Percentiles rank a stretch among this genome's conserved stretches.
Conservation (phyloP, 192 early-diverging fungal genomes). For the Coemansia furcata region DNA sequence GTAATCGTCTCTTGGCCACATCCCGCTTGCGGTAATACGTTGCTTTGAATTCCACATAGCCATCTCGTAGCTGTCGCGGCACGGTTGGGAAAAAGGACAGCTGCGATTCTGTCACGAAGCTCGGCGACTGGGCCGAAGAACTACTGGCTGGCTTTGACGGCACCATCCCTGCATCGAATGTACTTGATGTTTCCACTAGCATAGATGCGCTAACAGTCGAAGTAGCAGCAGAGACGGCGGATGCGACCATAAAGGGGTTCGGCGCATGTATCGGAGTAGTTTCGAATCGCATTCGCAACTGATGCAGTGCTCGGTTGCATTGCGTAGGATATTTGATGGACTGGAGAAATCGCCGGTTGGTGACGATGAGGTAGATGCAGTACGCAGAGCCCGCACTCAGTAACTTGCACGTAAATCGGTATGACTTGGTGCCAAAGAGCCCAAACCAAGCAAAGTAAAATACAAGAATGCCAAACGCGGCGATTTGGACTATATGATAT, state of each 20-base stretch:
- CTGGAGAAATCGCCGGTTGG: constrained; percentile 48
- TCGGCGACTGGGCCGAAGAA: background rate
- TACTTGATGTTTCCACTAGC: background rate
- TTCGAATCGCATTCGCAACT: constrained; percentile 52
- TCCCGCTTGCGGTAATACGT: constrained; percentile 54
- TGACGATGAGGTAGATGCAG: constrained; percentile 53
- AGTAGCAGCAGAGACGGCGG: constrained; percentile 8
- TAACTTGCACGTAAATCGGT: constrained; percentile 48
- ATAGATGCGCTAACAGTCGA: background rate
- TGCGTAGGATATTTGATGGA: constrained; percentile 50
- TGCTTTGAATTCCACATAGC: constrained; percentile 47
- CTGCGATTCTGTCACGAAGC: constrained; percentile 39
- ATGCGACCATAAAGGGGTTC: constrained; percentile 8
- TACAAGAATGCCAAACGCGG: constrained; percentile 46
- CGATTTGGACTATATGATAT: constrained; percentile 31
- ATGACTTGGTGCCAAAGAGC: constrained; percentile 41
- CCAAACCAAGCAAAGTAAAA: constrained; percentile 55
- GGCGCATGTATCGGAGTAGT: constrained; percentile 32
- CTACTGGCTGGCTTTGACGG: background rate
- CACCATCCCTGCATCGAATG: background rate
- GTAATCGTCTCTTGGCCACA: constrained; percentile 42
- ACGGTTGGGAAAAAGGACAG: constrained; percentile 53
- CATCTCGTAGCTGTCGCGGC: constrained; percentile 50
- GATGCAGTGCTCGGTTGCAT: constrained; percentile 54
- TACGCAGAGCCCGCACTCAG: constrained; percentile 51